Evolutionary conservation across 345 rosid species (phyloP), one percentile per base, ranked within the genome.

Genomic region (Ceriops tagal): DNA sequence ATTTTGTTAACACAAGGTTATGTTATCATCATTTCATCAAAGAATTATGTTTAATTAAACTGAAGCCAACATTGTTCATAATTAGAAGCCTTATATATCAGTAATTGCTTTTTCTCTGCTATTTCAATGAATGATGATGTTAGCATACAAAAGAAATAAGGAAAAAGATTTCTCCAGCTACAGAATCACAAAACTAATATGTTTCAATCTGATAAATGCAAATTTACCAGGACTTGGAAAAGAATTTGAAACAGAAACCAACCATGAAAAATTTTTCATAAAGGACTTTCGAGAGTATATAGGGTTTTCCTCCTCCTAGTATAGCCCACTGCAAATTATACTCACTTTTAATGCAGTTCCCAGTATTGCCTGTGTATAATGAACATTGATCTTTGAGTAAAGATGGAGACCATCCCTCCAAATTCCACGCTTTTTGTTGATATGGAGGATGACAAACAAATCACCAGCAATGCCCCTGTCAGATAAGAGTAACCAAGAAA

Each of bases 291-390:
- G 6, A 56, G 28, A 24, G 24, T 21, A 21, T 56, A 27, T 21
- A 22, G 30, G 7, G 59, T n/a, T 56, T 56, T 10, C 16, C 59
- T 22, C 16, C 2, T 56, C 6, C 18, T 10, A 11, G 18, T 43
- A 8, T 5, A 22, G 16, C 26, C 67, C 31, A 66, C 22, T 26
- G 16, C 35, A 21, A 39, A 24, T 61, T 70, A 32, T 56, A 65
- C 16, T 53, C 73, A 93, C 97, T 96, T 91, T 83, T 47, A 79
- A 53, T 67, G 70, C 73, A 19, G 91, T 71, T 67, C 98, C 98
- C 9, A 93, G 78, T 80, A 93, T 88, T 60, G 98, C 98, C 24
- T 89, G 90, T 2, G 90, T 86, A 78, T 84, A 93, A 78, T 89
- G 92, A 24, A 93, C 56, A 75, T 66, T 78, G 78, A 93, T 76